Percentiles rank a stretch among this genome's conserved stretches.
Evolutionary conservation across 257 asterid genomes (phyloP).

Genomic region (Haberlea rhodopensis): DNA sequence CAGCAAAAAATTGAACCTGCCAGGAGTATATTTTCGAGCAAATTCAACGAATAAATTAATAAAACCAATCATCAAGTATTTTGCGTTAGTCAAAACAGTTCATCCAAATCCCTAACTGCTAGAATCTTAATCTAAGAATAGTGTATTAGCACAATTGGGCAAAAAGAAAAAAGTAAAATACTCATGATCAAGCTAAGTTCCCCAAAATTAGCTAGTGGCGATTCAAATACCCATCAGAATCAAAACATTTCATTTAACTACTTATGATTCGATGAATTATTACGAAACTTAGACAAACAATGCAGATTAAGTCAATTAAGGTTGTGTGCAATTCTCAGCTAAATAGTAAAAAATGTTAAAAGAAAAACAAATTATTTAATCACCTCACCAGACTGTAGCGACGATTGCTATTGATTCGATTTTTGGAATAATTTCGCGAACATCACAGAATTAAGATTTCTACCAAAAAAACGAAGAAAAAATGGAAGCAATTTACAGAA

Average conservation of each 20-base stretch:
- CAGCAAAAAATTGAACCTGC: conserved; percentile 5
- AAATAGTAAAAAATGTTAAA: not conserved
- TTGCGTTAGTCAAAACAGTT: not conserved
- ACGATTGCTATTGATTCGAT: conserved; percentile 33
- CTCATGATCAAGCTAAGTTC: conserved; percentile 7
- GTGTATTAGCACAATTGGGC: conserved; percentile 1
- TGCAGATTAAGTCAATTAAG: not conserved
- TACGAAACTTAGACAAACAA: not conserved
- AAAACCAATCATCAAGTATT: conserved; percentile 5
- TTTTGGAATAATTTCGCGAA: conserved; percentile 53
- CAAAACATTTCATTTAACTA: not conserved
- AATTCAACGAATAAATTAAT: conserved; percentile 8
- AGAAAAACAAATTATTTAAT: conserved; percentile 11
- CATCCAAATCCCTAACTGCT: not conserved
- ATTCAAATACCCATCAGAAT: conserved; percentile 7
- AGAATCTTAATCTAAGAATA: not conserved
- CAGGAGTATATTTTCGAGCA: not conserved
- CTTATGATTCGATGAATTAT: not conserved
- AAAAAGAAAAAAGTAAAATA: not conserved
- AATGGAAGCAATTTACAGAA: no score
- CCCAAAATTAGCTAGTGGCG: not conserved
- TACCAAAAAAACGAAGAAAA: no score
- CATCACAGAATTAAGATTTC: conserved; percentile 30
- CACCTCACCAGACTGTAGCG: conserved; percentile 52
- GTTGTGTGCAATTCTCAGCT: not conserved